Base-by-base conservation (phyloP, 139 green algal species). In the Picochlorum sp. region DNA sequence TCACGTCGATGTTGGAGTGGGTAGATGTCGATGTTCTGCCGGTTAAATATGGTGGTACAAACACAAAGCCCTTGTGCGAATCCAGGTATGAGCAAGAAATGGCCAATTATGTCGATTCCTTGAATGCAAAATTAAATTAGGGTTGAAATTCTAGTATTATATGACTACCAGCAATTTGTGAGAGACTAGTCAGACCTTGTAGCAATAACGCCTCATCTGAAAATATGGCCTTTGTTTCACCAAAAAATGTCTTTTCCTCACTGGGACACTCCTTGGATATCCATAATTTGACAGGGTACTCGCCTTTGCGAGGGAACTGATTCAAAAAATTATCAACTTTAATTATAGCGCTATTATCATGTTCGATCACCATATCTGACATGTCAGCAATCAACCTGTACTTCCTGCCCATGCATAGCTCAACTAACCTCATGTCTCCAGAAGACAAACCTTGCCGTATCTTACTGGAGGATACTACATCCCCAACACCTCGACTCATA, bases 391-490 rank as follows among this genome's bases (percentile, higher is more conserved):
- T 64, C 7, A 79, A 59, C 14, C 72, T 57, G 45, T 81, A 79
- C 4, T 43, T 36, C 6, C 78, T 56, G 2, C 75, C 76, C 18
- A 83, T 41, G 4, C 67, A 64, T 7, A 43, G 20, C 47, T 35
- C 57, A 26, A 77, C 77, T 0, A 40, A 36, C 1, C 61, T 51
- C 56, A 88, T 56, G 18, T 64, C 54, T 3, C 83, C 77, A 3
- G 14, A 9, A 0, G 59, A 61, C 50, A 91, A 62, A 39, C 72
- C 64, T 25, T 75, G 29, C 7, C 80, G 49, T 16, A 90, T 73
- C 31, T 66, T 63, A 5, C 64, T 78, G 3, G 73, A 84, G 0
- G 68, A 83, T 22, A 85, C 68, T 1, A 64, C 41, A 25, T 45
- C 45, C 36, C 31, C 37, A 22, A 52, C 10, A 22, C 58, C 30